Evolutionary conservation across 2,329 filamentous ascomycete species (phyloP).

Genomic region (Botrytis tulipae): DNA sequence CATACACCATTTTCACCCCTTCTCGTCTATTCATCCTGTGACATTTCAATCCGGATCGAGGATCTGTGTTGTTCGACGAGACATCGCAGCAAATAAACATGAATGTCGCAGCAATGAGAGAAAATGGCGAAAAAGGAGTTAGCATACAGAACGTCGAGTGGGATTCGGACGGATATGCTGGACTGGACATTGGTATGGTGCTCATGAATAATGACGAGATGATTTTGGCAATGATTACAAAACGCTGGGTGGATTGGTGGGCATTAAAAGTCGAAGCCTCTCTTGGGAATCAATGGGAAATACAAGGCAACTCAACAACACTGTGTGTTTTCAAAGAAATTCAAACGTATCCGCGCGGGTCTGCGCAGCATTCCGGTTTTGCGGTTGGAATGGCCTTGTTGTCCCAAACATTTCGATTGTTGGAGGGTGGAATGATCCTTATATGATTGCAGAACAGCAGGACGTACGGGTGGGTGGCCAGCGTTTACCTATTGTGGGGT

Average conservation of each 20-base stretch:
- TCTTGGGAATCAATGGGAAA: background rate
- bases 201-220: no score
- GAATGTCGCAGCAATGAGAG: background rate
- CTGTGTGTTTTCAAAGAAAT: background rate
- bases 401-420: background rate
- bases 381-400: background rate
- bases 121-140: background rate
- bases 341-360: background rate
- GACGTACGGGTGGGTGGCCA: background rate
- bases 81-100: background rate
- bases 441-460: background rate
- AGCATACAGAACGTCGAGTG: background rate
- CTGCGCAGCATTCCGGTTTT: background rate
- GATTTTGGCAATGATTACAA: background rate
- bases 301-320: background rate
- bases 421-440: background rate
- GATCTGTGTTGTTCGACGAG: background rate
- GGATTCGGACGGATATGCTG: background rate
- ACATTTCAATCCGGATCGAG: background rate
- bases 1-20: background rate
- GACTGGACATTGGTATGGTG: background rate
- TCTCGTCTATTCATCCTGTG: background rate
- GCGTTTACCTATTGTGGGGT: background rate
- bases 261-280: background rate
- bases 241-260: background rate